Evolutionary conservation across 2,329 filamentous ascomycete genomes (phyloP).

Genomic region (Ophiostoma quercus): DNA sequence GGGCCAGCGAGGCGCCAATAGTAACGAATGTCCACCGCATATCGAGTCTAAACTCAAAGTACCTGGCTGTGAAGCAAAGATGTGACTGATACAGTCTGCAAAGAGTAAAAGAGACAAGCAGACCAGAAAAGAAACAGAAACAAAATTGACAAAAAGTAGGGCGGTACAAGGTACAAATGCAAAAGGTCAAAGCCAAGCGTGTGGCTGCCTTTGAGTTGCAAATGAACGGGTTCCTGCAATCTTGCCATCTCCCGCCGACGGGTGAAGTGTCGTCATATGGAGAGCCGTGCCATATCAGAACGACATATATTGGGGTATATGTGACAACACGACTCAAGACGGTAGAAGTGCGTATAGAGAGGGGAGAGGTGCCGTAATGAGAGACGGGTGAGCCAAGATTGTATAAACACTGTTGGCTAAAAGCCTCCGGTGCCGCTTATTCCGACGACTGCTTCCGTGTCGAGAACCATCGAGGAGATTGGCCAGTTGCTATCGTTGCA

Average conservation of each 20-base stretch:
- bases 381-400: background rate
- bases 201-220: background rate
- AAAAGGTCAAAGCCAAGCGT: background rate
- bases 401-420: background rate
- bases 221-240: background rate
- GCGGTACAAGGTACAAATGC: background rate
- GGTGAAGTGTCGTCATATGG: background rate
- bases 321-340: background rate
- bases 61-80: background rate
- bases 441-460: no score
- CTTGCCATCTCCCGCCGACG: background rate
- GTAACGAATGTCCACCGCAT: background rate
- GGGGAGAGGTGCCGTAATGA: background rate
- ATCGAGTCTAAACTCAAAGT: background rate
- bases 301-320: background rate
- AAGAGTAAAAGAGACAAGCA: background rate
- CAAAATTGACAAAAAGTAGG: background rate
- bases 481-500: no score
- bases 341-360: background rate
- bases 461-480: no score
- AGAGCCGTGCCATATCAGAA: background rate
- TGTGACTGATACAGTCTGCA: background rate
- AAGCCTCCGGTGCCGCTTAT: no score
- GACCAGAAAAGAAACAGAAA: background rate
- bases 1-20: background rate